Evolutionary conservation across 208 protist genomes (phyloP).

Genomic region (Vickermania ingenoplastis): DNA sequence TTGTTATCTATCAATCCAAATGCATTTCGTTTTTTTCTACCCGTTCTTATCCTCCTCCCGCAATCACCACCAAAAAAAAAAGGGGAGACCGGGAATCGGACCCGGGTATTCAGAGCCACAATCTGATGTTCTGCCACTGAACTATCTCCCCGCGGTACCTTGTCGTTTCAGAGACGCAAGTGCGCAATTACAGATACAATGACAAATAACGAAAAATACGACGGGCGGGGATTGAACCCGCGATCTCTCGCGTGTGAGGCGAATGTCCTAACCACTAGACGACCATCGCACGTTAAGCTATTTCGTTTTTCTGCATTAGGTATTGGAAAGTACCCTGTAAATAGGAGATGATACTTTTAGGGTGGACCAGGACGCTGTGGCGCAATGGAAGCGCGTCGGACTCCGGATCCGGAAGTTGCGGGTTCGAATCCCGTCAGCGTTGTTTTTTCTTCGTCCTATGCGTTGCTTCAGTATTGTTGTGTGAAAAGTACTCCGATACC

Average conservation of each 20-base stretch:
- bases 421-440: conserved; percentile 74
- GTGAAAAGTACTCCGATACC: conserved; percentile 9
- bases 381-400: conserved; percentile 6
- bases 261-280: conserved; percentile 94
- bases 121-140: conserved; percentile 83
- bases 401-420: conserved; percentile 53
- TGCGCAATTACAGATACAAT: too few relatives aligned
- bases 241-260: conserved; percentile 91
- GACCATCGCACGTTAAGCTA: conserved; percentile 62
- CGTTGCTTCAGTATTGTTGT: neutral
- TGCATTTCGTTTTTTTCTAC: too few relatives aligned
- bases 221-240: conserved; percentile 89
- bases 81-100: conserved; percentile 2
- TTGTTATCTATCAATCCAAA: too few relatives aligned
- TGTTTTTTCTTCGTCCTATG: conserved; percentile 19
- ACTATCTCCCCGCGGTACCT: conserved; percentile 46
- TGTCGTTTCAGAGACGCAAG: neutral
- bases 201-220: conserved; percentile 34
- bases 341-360: too few relatives aligned
- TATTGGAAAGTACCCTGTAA: neutral
- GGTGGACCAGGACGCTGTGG: conserved; percentile 6
- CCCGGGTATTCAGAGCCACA: conserved; percentile 60
- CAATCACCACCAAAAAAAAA: neutral
- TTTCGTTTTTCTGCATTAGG: neutral
- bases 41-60: too few relatives aligned